Percentiles rank a stretch among this genome's conserved stretches.
Conservation (phyloP, 768 basidiomycete species). For the Mycena indigotica region DNA sequence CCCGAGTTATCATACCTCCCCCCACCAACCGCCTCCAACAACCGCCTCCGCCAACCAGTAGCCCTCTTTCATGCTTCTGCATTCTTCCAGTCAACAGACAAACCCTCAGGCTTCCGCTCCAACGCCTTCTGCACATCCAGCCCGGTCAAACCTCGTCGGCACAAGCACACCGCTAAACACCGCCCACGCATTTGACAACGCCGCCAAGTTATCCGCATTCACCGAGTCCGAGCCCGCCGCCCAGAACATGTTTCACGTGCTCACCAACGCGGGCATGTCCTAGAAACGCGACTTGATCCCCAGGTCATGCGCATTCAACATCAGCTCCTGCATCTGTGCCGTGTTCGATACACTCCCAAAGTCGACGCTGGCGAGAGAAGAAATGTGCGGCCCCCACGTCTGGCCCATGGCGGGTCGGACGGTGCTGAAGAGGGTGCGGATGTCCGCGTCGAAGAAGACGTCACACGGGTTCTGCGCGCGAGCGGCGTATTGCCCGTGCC, state of each 20-base stretch:
- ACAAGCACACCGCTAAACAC: background rate
- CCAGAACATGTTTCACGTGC: constrained; percentile 25
- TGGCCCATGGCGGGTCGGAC: constrained; percentile 10
- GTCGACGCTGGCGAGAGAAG: constrained; percentile 29
- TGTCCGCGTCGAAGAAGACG: constrained; percentile 30
- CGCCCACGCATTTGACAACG: constrained; percentile 21
- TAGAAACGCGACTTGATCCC: constrained; percentile 28
- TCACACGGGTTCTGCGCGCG: constrained; percentile 25
- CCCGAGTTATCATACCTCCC: too few species aligned
- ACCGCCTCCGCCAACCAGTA: too few species aligned
- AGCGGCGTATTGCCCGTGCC: constrained; percentile 30
- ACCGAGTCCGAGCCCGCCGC: constrained; percentile 29
- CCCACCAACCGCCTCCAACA: too few species aligned
- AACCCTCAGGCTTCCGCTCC: too few species aligned
- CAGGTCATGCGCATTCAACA: constrained; percentile 23
- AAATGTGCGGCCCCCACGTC: constrained; percentile 22
- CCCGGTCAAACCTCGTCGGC: background rate
- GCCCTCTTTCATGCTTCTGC: too few species aligned
- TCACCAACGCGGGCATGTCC: constrained; percentile 25
- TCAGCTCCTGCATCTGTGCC: constrained; percentile 24
- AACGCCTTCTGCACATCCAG: too few species aligned
- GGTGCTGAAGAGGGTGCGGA: constrained; percentile 22
- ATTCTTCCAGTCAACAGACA: too few species aligned
- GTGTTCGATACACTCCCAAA: constrained; percentile 22
- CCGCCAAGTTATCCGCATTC: constrained; percentile 29